phyloP scores from a whole-genome alignment of 371 early-diverging fungal genomes.

The Basidiobolus heterosporus region DNA sequence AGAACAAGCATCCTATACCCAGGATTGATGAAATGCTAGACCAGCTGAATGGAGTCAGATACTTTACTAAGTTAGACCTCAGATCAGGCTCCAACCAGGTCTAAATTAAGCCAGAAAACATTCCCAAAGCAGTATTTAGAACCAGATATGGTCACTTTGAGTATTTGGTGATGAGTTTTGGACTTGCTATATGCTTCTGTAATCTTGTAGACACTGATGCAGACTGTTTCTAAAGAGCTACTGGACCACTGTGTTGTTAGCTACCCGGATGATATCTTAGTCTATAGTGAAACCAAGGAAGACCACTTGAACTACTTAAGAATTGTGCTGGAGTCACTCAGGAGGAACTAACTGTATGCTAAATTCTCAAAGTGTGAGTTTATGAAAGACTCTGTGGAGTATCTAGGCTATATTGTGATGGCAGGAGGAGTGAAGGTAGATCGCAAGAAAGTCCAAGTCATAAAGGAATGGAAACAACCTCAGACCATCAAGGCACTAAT shows the following conservation, averaged over 20 bases:
- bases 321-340: too few species aligned
- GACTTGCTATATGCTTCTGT: slow-evolving; percentile 17
- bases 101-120: slow-evolving; percentile 7
- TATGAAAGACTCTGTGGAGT: too few species aligned
- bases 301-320: too few species aligned
- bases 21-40: slow-evolving; percentile 15
- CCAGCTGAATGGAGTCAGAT: slow-evolving; percentile 6
- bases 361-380: too few species aligned
- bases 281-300: too few species aligned
- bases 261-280: too few species aligned
- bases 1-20: slow-evolving; percentile 20
- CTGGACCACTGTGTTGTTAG: too few species aligned
- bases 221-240: too few species aligned
- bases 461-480: slow-evolving; percentile 10
- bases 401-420: too few species aligned
- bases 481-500: slow-evolving; percentile 15
- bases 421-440: too few species aligned
- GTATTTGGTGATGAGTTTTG: slow-evolving; percentile 22
- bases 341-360: too few species aligned
- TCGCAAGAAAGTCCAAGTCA: slow-evolving; percentile 15
- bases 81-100: too few species aligned
- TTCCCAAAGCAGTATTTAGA: slow-evolving; percentile 8
- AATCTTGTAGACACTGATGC: slow-evolving; percentile 16
- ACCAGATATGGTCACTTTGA: slow-evolving; percentile 18
- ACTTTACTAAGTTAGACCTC: slow-evolving; percentile 20